Evolutionary conservation across 805 yeast genomes (phyloP).

Genomic region (Maudiozyma barnettii): DNA sequence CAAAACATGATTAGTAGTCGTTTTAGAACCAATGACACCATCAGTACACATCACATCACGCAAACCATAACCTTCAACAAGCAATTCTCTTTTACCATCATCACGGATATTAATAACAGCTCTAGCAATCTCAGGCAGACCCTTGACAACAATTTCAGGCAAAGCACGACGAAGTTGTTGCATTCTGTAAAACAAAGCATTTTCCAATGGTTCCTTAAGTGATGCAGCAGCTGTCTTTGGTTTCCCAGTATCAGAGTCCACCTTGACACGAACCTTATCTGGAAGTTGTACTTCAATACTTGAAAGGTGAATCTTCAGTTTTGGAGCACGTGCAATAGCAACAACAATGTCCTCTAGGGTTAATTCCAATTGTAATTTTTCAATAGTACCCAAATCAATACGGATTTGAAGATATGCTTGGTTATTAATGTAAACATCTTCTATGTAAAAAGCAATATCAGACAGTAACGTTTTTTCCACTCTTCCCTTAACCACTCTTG

Average conservation of each 20-base stretch:
- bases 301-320: conserved; percentile 66
- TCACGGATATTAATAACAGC: conserved; percentile 93
- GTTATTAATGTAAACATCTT: conserved; percentile 82
- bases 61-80: conserved; percentile 96
- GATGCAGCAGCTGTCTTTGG: conserved; percentile 36
- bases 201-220: conserved; percentile 32
- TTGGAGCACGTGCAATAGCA: conserved; percentile 79
- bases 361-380: conserved; percentile 80
- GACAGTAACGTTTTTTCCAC: conserved; percentile 82
- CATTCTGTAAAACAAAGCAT: conserved; percentile 72
- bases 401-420: conserved; percentile 72
- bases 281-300: conserved; percentile 63
- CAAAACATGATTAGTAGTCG: conserved; percentile 83
- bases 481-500: conserved; percentile 96
- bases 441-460: conserved; percentile 82
- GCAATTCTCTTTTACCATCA: conserved; percentile 75
- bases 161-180: conserved; percentile 79
- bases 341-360: conserved; percentile 76
- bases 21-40: conserved; percentile 83
- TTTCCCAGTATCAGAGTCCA: conserved; percentile 36
- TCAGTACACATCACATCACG: conserved; percentile 96
- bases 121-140: conserved; percentile 81
- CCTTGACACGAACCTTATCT: conserved; percentile 58
- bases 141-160: conserved; percentile 86
- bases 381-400: conserved; percentile 76